Evolutionary conservation across 176 grass and related monocot species (phyloP).

Genomic region (Triticum dicoccoides): DNA sequence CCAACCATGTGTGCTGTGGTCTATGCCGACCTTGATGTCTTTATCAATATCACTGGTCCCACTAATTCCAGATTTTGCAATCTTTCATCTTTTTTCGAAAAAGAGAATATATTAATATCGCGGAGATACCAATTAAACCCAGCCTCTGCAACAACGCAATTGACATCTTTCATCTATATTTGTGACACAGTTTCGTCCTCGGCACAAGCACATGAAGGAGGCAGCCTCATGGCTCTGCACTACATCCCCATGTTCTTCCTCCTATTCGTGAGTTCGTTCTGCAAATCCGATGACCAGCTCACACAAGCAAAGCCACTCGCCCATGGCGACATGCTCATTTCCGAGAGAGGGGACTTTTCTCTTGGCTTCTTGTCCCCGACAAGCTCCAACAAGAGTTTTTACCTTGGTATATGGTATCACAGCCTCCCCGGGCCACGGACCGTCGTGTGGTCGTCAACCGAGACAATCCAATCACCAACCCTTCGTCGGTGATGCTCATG

Average conservation of each 20-base stretch:
- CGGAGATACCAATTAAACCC: no score
- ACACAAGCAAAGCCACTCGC: neutral
- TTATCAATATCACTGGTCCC: no score
- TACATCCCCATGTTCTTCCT: neutral
- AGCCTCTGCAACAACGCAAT: no score
- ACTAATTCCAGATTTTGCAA: no score
- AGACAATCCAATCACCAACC: neutral
- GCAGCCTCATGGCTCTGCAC: neutral
- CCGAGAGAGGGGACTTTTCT: constrained; percentile 19
- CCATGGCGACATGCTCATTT: neutral
- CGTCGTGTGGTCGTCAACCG: constrained; percentile 43
- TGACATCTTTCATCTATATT: no score
- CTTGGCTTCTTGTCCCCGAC: constrained; percentile 38
- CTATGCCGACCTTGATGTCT: no score
- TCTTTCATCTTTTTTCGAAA: no score
- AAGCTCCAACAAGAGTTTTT: neutral
- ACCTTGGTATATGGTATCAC: constrained; percentile 41
- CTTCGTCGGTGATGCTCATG: neutral
- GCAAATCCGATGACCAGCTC: constrained; percentile 23
- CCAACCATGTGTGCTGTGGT: no score
- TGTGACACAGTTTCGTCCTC: neutral
- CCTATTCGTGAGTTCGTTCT: neutral
- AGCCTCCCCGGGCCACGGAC: constrained; percentile 1
- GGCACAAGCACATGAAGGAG: neutral
- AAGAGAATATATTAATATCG: no score